Conservation (phyloP, 176 grass and related monocot species). For the Poa pratensis region DNA sequence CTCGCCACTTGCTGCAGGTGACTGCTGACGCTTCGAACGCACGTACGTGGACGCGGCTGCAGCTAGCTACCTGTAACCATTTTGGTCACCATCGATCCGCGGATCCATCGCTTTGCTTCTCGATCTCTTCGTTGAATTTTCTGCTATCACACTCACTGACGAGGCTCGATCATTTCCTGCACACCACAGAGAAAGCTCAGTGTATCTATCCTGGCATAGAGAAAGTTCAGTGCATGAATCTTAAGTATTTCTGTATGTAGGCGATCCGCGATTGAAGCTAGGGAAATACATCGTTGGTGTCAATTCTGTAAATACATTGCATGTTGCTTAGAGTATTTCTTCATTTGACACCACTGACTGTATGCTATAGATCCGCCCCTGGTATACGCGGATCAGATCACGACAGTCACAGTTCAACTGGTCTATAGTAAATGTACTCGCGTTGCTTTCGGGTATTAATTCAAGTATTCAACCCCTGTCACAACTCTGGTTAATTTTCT, state of each 20-base stretch:
- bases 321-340: no score
- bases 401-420: neutral
- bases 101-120: neutral
- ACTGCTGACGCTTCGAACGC: neutral
- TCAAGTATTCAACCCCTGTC: neutral
- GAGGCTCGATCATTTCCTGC: neutral
- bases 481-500: neutral
- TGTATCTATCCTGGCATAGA: neutral
- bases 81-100: neutral
- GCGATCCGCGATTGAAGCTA: no score
- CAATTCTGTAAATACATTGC: no score
- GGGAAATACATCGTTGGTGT: no score
- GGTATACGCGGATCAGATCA: neutral
- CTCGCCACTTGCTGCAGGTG: slow-evolving; percentile 34
- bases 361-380: no score
- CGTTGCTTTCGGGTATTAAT: slow-evolving; percentile 4
- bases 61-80: slow-evolving; percentile 1
- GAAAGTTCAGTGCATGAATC: neutral
- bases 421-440: neutral
- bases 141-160: neutral
- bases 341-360: no score
- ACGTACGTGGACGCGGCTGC: neutral
- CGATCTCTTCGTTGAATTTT: neutral
- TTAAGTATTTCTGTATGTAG: neutral
- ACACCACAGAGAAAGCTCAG: neutral